These are phyloP conservation scores for Theileria parva DNA, from an alignment of 169 alveolate genomes.

Conservation along the genomic window DNA sequence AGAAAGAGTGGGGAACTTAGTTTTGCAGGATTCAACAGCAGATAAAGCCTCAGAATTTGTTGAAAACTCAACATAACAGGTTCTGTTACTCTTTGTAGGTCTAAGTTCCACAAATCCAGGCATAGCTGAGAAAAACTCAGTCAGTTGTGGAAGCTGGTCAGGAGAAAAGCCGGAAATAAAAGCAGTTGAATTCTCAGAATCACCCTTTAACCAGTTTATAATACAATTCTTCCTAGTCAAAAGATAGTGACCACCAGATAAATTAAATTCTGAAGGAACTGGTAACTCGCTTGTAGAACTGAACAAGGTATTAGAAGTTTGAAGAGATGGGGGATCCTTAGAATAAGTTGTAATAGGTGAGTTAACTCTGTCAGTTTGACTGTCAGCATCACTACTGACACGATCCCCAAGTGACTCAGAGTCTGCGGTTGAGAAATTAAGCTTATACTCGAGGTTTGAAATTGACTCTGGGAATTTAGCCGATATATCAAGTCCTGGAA, in stretches of 20 bases:
- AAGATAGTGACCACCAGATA: constrained; percentile 11
- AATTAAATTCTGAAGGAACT: not conserved
- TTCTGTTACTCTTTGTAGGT: constrained; percentile 5
- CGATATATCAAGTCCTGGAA: not conserved
- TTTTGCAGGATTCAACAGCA: constrained; percentile 33
- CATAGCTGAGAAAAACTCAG: constrained; percentile 15
- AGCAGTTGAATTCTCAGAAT: constrained; percentile 25
- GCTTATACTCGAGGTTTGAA: not conserved
- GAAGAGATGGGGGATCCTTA: not conserved
- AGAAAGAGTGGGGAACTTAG: not conserved
- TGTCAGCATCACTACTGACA: constrained; percentile 3
- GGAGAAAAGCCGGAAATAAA: constrained; percentile 35
- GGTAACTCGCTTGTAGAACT: constrained; percentile 1
- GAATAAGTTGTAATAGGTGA: not conserved
- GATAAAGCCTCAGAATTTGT: constrained; percentile 52
- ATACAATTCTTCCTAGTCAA: not conserved
- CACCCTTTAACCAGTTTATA: constrained; percentile 33
- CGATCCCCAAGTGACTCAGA: not conserved
- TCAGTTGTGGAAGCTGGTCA: not conserved
- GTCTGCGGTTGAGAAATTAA: constrained; percentile 10
- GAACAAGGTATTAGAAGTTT: not conserved
- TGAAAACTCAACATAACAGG: constrained; percentile 68
- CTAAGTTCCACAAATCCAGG: constrained; percentile 52
- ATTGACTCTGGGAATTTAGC: not conserved
- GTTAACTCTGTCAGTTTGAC: constrained; percentile 1